These are phyloP conservation scores for Cenchrus fungigraminus DNA, from an alignment of 176 grass and related monocot genomes.

Conservation along the genomic window DNA sequence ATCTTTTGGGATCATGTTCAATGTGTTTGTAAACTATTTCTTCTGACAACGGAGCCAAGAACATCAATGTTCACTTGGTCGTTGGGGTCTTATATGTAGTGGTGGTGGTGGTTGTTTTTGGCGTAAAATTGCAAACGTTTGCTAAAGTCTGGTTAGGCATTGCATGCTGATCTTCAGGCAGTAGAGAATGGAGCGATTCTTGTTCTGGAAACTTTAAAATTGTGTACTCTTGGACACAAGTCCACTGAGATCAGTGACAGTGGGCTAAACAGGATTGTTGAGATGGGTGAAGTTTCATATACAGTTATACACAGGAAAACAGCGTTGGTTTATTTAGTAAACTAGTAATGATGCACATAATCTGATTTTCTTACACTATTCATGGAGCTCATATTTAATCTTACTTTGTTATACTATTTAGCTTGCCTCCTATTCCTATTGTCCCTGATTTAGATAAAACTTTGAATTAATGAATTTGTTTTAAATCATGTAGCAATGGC, in stretches of 20 bases:
- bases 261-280: background rate
- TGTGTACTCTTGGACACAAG: background rate
- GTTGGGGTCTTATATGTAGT: background rate
- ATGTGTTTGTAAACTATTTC: background rate
- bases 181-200: background rate
- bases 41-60: background rate
- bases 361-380: slow-evolving; percentile 3
- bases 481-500: slow-evolving; percentile 67
- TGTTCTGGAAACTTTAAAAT: background rate
- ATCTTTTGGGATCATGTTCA: background rate
- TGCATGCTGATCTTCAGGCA: background rate
- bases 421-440: slow-evolving; percentile 9
- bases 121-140: slow-evolving; percentile 16
- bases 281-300: slow-evolving; percentile 1
- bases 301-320: background rate
- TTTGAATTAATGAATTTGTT: slow-evolving; percentile 23
- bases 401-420: background rate
- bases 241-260: background rate
- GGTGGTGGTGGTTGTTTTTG: background rate
- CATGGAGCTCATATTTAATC: background rate
- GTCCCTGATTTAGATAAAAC: slow-evolving; percentile 13
- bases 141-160: background rate
- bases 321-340: background rate
- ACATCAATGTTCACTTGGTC: background rate
- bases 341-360: background rate